Percentiles rank a stretch among this genome's conserved stretches.
phyloP scores from a whole-genome alignment of 2,329 filamentous ascomycete species.

The Plectosphaerella sp. region DNA sequence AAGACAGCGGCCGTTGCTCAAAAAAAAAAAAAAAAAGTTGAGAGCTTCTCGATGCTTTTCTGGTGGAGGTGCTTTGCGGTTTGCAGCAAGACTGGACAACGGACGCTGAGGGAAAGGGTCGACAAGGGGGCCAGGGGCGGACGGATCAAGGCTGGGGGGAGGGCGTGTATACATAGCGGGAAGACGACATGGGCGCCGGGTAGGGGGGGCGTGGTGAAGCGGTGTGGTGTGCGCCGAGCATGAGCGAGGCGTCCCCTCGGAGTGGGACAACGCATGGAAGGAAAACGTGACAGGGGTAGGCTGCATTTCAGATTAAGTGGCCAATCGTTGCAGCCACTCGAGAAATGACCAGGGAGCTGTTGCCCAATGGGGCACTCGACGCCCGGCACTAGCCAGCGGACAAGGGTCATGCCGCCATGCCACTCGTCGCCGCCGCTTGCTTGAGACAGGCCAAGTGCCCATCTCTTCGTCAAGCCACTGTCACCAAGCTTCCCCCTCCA shows the following conservation, averaged over 20 bases:
- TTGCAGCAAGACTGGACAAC: conserved; percentile 6
- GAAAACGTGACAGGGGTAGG: conserved; percentile 42
- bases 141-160: conserved; percentile 10
- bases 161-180: conserved; percentile 20
- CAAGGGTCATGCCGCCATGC: conserved; percentile 29
- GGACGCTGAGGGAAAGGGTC: conserved; percentile 14
- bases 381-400: conserved; percentile 41
- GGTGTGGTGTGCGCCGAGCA: not conserved
- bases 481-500: conserved; percentile 1
- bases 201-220: conserved; percentile 14
- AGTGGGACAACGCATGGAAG: conserved; percentile 35
- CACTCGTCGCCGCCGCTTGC: conserved; percentile 1
- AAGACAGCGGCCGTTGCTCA: not conserved
- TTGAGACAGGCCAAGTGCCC: not conserved
- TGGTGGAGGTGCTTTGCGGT: not conserved
- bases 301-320: conserved; percentile 45
- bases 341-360: conserved; percentile 36
- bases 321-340: conserved; percentile 38
- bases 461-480: conserved; percentile 1
- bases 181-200: conserved; percentile 5
- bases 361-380: conserved; percentile 46
- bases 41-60: not conserved
- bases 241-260: not conserved
- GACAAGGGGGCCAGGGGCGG: conserved; percentile 17
- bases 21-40: conserved; percentile 6